Evolutionary conservation across 1,139 yeast species (phyloP).

Genomic region (Candida sp.): DNA sequence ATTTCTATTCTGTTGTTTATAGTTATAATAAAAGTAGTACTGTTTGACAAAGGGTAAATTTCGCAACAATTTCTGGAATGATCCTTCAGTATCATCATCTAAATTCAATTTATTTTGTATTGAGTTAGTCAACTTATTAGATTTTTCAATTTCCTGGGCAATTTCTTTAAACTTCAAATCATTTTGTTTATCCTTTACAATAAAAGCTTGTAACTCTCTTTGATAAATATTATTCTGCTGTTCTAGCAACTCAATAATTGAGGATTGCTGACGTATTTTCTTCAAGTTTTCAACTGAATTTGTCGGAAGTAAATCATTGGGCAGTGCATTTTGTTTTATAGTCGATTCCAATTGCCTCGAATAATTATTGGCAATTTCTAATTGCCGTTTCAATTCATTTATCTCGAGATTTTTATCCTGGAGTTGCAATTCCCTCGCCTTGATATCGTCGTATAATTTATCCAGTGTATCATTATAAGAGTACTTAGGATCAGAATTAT

Average conservation of each 20-base stretch:
- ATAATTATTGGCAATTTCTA: not conserved
- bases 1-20: slow-evolving; percentile 21
- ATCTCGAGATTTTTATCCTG: not conserved
- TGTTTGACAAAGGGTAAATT: slow-evolving; percentile 33
- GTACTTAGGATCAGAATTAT: not conserved
- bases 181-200: slow-evolving; percentile 12
- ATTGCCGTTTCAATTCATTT: not conserved
- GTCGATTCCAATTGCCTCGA: not conserved
- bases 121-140: slow-evolving; percentile 18
- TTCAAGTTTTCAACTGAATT: slow-evolving; percentile 3
- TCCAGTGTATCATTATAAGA: slow-evolving; percentile 5
- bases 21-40: slow-evolving; percentile 23
- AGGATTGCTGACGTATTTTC: slow-evolving; percentile 18
- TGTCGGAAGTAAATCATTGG: not conserved
- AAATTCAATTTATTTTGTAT: slow-evolving; percentile 18
- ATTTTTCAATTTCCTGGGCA: slow-evolving; percentile 15
- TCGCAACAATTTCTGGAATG: slow-evolving; percentile 14
- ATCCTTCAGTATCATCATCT: slow-evolving; percentile 4
- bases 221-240: slow-evolving; percentile 21
- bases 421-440: not conserved
- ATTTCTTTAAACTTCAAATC: slow-evolving; percentile 14
- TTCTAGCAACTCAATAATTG: slow-evolving; percentile 17
- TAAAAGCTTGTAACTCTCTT: slow-evolving; percentile 14
- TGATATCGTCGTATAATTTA: slow-evolving; percentile 6
- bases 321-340: not conserved